Evolutionary conservation across 805 yeast genomes (phyloP).

Genomic region (Saturnispora zaruensis): DNA sequence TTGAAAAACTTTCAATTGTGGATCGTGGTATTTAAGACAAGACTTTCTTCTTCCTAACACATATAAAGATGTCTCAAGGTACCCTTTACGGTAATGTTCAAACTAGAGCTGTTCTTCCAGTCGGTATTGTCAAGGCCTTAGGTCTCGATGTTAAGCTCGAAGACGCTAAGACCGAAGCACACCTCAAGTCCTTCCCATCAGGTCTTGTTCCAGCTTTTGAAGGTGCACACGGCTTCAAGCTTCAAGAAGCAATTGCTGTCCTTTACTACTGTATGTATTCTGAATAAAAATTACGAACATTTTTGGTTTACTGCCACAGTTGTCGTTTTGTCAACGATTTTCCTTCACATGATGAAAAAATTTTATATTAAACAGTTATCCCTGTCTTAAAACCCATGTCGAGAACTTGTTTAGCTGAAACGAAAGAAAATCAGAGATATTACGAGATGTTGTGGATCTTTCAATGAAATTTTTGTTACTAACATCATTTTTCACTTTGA

Average conservation of each 20-base stretch:
- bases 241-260: constrained; percentile 63
- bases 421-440: neutral
- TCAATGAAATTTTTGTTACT: constrained; percentile 2
- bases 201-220: constrained; percentile 57
- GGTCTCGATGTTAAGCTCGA: constrained; percentile 44
- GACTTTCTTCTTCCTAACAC: constrained; percentile 1
- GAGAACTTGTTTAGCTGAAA: constrained; percentile 52
- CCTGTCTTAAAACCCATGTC: constrained; percentile 79
- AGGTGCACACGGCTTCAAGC: constrained; percentile 65
- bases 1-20: constrained; percentile 3
- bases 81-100: constrained; percentile 27
- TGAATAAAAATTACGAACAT: neutral
- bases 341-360: constrained; percentile 46
- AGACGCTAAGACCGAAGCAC: constrained; percentile 23
- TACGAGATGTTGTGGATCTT: neutral
- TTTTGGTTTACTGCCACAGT: constrained; percentile 46
- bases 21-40: neutral
- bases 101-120: constrained; percentile 27
- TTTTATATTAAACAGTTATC: constrained; percentile 59
- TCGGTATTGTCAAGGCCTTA: constrained; percentile 45
- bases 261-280: constrained; percentile 37
- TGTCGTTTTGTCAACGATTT: constrained; percentile 21
- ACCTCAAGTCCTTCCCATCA: constrained; percentile 53
- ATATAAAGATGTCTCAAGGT: constrained; percentile 27
- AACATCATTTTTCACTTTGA: constrained; percentile 15